phyloP scores from a whole-genome alignment of 805 yeast species.

The Danielia oregonensis region DNA sequence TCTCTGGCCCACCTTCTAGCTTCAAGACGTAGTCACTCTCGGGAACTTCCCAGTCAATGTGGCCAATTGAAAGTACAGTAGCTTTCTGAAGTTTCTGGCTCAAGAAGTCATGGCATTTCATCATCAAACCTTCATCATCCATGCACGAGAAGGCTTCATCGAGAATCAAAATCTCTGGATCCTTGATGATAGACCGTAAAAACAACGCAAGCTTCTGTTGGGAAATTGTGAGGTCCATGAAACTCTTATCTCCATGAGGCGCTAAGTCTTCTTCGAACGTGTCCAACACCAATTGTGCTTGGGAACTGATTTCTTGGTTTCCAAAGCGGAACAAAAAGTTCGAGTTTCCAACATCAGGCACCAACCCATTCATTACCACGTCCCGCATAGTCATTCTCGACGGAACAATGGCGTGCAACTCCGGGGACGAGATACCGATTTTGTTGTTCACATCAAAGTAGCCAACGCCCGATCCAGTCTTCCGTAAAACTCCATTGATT shows the following conservation, averaged over 20 bases:
- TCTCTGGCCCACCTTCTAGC: conserved; percentile 27
- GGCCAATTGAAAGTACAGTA: conserved; percentile 78
- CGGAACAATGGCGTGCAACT: conserved; percentile 85
- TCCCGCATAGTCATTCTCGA: conserved; percentile 45
- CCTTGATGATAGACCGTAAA: conserved; percentile 70
- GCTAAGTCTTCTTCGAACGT: conserved; percentile 29
- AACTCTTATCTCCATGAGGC: conserved; percentile 32
- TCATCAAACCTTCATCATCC: conserved; percentile 47
- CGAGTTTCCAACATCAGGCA: conserved; percentile 54
- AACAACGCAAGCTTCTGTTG: conserved; percentile 78
- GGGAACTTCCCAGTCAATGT: conserved; percentile 78
- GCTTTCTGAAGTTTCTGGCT: conserved; percentile 34
- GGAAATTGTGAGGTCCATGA: conserved; percentile 58
- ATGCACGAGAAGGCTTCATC: conserved; percentile 94
- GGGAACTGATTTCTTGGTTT: conserved; percentile 9
- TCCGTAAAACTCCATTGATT: conserved; percentile 63
- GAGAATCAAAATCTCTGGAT: conserved; percentile 73
- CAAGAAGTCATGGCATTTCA: conserved; percentile 30
- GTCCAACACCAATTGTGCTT: conserved; percentile 17
- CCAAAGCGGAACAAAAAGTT: conserved; percentile 45
- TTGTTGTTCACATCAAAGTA: conserved; percentile 73
- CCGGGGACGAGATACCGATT: conserved; percentile 92
- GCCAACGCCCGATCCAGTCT: conserved; percentile 66
- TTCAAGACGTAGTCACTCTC: conserved; percentile 47
- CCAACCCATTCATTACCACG: conserved; percentile 68